These are phyloP conservation scores for Agrocybe praecox DNA, from an alignment of 768 basidiomycete species.

Conservation along the genomic window DNA sequence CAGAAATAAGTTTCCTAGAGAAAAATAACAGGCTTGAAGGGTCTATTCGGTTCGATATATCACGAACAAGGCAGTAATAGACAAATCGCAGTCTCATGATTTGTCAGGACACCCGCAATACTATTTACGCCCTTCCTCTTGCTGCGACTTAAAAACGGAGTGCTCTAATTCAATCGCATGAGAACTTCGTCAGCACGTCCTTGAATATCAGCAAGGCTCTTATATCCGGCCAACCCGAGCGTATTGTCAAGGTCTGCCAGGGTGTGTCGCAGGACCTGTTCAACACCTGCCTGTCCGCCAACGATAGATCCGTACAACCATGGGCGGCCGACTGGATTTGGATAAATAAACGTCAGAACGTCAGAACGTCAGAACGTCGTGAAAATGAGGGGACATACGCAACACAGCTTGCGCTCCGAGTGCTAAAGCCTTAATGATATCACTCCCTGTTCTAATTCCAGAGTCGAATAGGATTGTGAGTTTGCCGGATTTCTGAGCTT, in stretches of 20 bases:
- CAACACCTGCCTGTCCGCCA: slow-evolving; percentile 73
- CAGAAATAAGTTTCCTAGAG: too few species aligned
- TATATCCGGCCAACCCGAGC: slow-evolving; percentile 64
- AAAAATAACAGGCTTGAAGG: too few species aligned
- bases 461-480: slow-evolving; percentile 77
- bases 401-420: slow-evolving; percentile 84
- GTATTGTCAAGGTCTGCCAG: slow-evolving; percentile 71
- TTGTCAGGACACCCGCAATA: too few species aligned
- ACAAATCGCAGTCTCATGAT: too few species aligned
- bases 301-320: slow-evolving; percentile 74
- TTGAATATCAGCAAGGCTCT: slow-evolving; percentile 59
- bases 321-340: slow-evolving; percentile 63
- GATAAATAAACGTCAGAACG: not conserved
- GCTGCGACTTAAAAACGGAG: too few species aligned
- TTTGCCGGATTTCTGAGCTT: slow-evolving; percentile 59
- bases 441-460: slow-evolving; percentile 82
- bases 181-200: slow-evolving; percentile 58
- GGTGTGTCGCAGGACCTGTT: slow-evolving; percentile 69
- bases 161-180: slow-evolving; percentile 17
- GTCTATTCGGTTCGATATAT: too few species aligned
- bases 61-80: too few species aligned
- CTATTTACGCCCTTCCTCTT: too few species aligned
- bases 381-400: slow-evolving; percentile 41
- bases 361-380: not conserved
- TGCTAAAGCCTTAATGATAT: slow-evolving; percentile 84